Base-by-base conservation (phyloP, 1,284 basidiomycete species). In the Pascua guehoae region DNA sequence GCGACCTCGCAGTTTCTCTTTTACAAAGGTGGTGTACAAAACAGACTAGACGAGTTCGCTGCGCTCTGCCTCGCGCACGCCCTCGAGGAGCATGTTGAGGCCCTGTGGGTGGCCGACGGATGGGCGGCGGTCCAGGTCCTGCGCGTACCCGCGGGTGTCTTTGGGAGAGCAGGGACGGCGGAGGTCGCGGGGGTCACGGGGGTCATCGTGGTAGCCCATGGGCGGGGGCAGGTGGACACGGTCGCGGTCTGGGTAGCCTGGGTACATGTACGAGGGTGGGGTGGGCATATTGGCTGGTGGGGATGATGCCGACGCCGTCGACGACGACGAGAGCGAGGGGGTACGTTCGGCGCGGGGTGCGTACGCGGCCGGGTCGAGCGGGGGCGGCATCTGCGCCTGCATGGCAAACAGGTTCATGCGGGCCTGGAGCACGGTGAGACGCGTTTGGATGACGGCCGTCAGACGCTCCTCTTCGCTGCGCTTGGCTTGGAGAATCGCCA, bases 401-500 rank as follows among this genome's bases (percentile, higher is more conserved):
- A 59, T 57, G 41, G 57, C 44, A 32, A 55, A 55, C 15, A 62
- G 47, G 57, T 59, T 62, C 24, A 75, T 63, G 39, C 72, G 63
- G n/a, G 73, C 73, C 64, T 75, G 73, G 44, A 74, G 71, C 48
- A 76, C 65, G 32, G 73, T 72, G 36, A 76, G 61, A 46, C 73
- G 69, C 39, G 73, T 75, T 54, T 73, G 72, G 46, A 75, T 73
- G 45, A 76, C 62, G n/a, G 74, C 63, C 1, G 74, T 73, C 17
- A 76, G 64, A 32, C 74, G 68, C 70, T 74, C 88, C 73, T 94
- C 91, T 73, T 94, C 91, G 24, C 90, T 86, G 59, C 85, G 84
- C 79, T 94, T 93, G 72, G 91, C 90, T 62, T 87, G 89, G 52
- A 94, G 80, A 82, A 94, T 88, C 64, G 88, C 85, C 49, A 93